Evolutionary conservation across 257 asterid species (phyloP).

Genomic region (Solanum corneliomulleri): DNA sequence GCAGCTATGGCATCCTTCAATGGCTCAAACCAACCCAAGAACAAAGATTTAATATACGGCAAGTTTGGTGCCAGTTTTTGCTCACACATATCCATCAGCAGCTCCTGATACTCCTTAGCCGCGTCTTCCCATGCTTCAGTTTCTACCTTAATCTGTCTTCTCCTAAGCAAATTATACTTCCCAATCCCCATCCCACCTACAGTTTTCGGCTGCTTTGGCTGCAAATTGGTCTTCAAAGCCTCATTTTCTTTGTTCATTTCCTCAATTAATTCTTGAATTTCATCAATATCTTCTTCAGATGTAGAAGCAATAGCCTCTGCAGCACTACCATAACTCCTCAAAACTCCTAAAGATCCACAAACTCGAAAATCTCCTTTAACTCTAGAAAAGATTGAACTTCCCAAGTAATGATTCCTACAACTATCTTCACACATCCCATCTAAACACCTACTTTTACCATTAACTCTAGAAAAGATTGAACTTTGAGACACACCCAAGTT

Average conservation of each 20-base stretch:
- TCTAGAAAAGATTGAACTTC: slow-evolving; percentile 5
- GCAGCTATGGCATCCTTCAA: slow-evolving; percentile 72
- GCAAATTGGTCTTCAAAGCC: slow-evolving; percentile 2
- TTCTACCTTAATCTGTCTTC: slow-evolving; percentile 73
- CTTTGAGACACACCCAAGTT: slow-evolving; percentile 7
- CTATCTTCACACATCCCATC: neutral
- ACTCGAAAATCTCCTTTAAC: slow-evolving; percentile 1
- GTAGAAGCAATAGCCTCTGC: slow-evolving; percentile 74
- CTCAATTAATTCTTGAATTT: slow-evolving; percentile 38
- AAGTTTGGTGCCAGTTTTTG: slow-evolving; percentile 88
- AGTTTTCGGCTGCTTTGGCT: slow-evolving; percentile 30
- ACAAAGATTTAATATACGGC: slow-evolving; percentile 83
- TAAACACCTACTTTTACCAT: neutral
- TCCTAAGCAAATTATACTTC: slow-evolving; percentile 52
- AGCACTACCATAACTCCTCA: slow-evolving; percentile 55
- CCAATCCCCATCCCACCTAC: slow-evolving; percentile 63
- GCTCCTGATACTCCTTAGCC: slow-evolving; percentile 81
- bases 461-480: slow-evolving; percentile 1
- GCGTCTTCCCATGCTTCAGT: slow-evolving; percentile 93
- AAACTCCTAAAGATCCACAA: slow-evolving; percentile 12
- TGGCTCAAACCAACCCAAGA: slow-evolving; percentile 97
- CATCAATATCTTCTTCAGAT: slow-evolving; percentile 83
- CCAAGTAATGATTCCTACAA: slow-evolving; percentile 8
- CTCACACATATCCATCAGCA: slow-evolving; percentile 82
- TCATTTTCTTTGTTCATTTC: slow-evolving; percentile 34